Evolutionary conservation across 352 stramenopile species (phyloP), one percentile per base, ranked within the genome.

Genomic region (Globisporangium spiculum): DNA sequence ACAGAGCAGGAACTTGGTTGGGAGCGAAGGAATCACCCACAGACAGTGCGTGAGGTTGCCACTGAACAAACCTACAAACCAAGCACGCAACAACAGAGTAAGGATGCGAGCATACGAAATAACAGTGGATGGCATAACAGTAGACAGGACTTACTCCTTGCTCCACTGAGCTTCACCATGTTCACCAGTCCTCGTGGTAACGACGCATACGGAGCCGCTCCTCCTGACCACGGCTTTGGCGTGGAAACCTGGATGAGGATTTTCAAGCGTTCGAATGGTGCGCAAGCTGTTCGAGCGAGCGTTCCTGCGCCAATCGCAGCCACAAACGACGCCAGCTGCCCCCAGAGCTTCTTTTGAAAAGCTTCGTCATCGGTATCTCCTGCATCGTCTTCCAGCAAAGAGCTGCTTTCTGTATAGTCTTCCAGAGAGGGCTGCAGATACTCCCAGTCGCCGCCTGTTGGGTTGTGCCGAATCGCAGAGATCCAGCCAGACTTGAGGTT

Each of bases 41-140:
- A 93, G 74, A 63, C 86, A 94, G 65, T 96, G 86, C 6, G 79
- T 76, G 4, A 94, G 71, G 66, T 96, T 96, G 20, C 88, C 88
- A 41, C 83, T 92, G 68, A 86, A 94, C 56, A 94, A 68, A 62
- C 77, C 77, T 84, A 38, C 46, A 68, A n/a, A 54, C 27, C 9
- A 38, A 59, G 27, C 54, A 44, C 9, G 27, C 2, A 5, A 4
- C 54, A 60, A 26, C 20, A 24, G 18, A 24, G 18, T 20, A 22
- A 34, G 52, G n/a, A 16, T 26, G 20, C 26, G 38, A 46, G 38
- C 38, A 20, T 34, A 27, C 57, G 38, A 55, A 60, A n/a, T 20
- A 7, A 59, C 16, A 52, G 14, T 53, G 34, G 8, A n/a, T 53
- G 24, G 8, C 4, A n/a, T 18, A 48, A 2, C 20, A 57, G 9